Evolutionary conservation across 352 stramenopile species (phyloP).

Genomic region (Globisporangium acanthophoron): DNA sequence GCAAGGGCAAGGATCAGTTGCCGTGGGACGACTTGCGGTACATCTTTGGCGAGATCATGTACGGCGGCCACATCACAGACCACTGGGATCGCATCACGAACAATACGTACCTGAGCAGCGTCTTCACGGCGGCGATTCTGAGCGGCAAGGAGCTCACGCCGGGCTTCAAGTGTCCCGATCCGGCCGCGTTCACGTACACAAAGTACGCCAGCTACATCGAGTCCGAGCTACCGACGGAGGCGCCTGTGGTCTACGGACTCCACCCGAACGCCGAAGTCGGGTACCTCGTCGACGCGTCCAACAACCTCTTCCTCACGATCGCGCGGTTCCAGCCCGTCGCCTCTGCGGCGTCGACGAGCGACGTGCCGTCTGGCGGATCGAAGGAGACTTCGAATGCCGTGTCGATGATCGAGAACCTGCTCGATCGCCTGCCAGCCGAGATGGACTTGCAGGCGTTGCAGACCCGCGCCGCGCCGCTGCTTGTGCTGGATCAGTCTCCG

Average conservation of each 20-base stretch:
- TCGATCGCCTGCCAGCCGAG: slow-evolving; percentile 54
- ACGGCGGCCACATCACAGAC: slow-evolving; percentile 82
- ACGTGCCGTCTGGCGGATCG: background rate
- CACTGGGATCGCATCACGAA: slow-evolving; percentile 84
- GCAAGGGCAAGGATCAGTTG: slow-evolving; percentile 27
- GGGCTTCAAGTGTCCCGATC: slow-evolving; percentile 81
- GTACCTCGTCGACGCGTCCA: slow-evolving; percentile 67
- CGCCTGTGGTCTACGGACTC: slow-evolving; percentile 61
- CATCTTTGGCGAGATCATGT: slow-evolving; percentile 93
- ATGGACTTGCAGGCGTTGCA: slow-evolving; percentile 55
- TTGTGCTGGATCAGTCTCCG: slow-evolving; percentile 60
- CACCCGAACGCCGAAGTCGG: slow-evolving; percentile 81
- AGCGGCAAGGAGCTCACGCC: slow-evolving; percentile 41
- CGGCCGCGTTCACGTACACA: slow-evolving; percentile 74
- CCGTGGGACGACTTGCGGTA: slow-evolving; percentile 85
- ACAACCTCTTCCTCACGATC: slow-evolving; percentile 86
- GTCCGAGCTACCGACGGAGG: slow-evolving; percentile 51
- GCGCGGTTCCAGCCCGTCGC: slow-evolving; percentile 77
- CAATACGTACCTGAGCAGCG: slow-evolving; percentile 56
- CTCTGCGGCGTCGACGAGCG: slow-evolving; percentile 14
- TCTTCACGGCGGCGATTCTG: slow-evolving; percentile 66
- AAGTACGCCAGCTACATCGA: slow-evolving; percentile 92
- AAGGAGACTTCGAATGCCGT: slow-evolving; percentile 17
- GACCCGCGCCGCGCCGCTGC: slow-evolving; percentile 40
- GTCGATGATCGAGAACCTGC: slow-evolving; percentile 44